Evolutionary conservation across 1,139 yeast genomes (phyloP).

Genomic region (Diutina catenulata): DNA sequence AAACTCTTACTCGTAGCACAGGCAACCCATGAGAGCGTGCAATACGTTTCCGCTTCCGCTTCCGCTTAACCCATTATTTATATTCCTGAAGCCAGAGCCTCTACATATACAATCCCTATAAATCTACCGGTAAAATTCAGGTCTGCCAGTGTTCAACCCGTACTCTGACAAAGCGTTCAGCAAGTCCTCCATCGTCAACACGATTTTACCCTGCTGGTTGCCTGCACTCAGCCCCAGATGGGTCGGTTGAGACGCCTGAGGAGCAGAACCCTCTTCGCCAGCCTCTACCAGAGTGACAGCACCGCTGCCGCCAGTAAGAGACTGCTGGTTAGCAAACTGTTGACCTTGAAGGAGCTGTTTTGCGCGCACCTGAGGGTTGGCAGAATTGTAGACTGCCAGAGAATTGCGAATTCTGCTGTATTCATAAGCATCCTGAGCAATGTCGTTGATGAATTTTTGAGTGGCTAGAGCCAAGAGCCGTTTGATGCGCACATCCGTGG

Average conservation of each 20-base stretch:
- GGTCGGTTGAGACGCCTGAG: conserved; percentile 15
- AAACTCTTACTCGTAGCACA: too few species aligned
- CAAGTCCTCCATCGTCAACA: conserved; percentile 79
- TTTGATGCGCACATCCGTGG: conserved; percentile 70
- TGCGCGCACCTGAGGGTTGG: conserved; percentile 82
- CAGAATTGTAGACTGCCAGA: conserved; percentile 69
- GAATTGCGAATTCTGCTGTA: conserved; percentile 83
- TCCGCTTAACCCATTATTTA: too few species aligned
- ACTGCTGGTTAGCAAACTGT: conserved; percentile 39
- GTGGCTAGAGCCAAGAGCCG: conserved; percentile 87
- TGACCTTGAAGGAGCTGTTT: conserved; percentile 65
- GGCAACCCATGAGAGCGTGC: too few species aligned
- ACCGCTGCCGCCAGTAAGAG: conserved; percentile 24
- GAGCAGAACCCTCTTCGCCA: conserved; percentile 17
- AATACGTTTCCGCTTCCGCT: too few species aligned
- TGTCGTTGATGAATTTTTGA: conserved; percentile 86
- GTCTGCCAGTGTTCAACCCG: conserved; percentile 82
- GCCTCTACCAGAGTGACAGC: conserved; percentile 29
- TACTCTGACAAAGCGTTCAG: conserved; percentile 84
- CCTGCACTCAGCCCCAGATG: conserved; percentile 35
- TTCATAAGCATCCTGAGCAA: conserved; percentile 95
- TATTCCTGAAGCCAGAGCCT: too few species aligned
- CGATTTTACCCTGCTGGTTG: conserved; percentile 61
- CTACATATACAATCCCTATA: too few species aligned
- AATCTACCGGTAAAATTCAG: conserved; percentile 72